phyloP scores from a whole-genome alignment of 805 yeast genomes.

The Candida wancherniae region DNA sequence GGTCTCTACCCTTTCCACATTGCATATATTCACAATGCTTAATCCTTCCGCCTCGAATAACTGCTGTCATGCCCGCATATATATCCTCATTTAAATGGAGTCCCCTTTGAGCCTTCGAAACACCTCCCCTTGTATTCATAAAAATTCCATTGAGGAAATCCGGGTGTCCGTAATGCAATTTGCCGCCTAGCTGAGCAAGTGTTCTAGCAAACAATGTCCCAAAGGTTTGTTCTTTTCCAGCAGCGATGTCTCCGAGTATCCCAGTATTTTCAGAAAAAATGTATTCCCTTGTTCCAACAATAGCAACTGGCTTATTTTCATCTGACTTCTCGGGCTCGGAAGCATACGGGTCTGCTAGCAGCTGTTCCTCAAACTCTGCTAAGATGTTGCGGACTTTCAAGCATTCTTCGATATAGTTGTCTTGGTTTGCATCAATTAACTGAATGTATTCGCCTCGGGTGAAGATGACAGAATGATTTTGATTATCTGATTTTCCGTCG shows the following conservation, averaged over 20 bases:
- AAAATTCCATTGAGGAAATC: constrained; percentile 72
- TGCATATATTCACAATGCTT: constrained; percentile 85
- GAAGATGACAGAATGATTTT: constrained; percentile 74
- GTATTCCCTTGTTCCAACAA: constrained; percentile 83
- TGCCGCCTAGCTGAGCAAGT: constrained; percentile 79
- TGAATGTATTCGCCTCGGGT: constrained; percentile 83
- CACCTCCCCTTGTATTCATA: constrained; percentile 86
- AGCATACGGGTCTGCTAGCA: constrained; percentile 13
- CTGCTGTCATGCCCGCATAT: constrained; percentile 82
- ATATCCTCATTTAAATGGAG: constrained; percentile 83
- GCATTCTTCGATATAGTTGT: constrained; percentile 81
- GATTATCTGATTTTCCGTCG: constrained; percentile 87
- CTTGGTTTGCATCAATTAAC: constrained; percentile 83
- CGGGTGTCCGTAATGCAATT: constrained; percentile 85
- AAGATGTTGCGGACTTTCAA: constrained; percentile 74
- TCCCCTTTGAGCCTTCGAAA: constrained; percentile 83
- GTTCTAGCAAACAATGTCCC: constrained; percentile 85
- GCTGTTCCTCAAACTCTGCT: constrained; percentile 76
- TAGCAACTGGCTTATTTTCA: constrained; percentile 50
- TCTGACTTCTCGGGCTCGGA: constrained; percentile 6
- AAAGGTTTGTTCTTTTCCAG: constrained; percentile 86
- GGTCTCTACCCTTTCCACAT: constrained; percentile 89
- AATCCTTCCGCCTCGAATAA: constrained; percentile 81
- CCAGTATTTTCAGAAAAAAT: constrained; percentile 85
- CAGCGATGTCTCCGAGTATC: constrained; percentile 83